Evolutionary conservation across 2,329 filamentous ascomycete genomes (phyloP).

Genomic region (Calonectria crousiana): DNA sequence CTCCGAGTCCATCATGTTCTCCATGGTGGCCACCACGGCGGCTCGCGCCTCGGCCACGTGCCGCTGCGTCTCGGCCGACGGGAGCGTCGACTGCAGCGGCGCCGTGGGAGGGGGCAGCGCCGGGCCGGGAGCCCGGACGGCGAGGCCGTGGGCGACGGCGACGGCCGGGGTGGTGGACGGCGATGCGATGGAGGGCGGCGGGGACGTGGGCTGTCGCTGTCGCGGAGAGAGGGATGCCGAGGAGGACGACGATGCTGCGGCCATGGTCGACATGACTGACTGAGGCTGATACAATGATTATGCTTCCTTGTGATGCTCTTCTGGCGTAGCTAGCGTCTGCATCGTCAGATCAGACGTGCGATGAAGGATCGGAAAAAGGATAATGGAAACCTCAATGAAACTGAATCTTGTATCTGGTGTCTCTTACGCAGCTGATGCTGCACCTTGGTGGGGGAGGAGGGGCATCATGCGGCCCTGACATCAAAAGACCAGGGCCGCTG

Average conservation of each 20-base stretch:
- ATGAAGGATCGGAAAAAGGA: background rate
- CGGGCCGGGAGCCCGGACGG: conserved; percentile 24
- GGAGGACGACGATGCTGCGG: conserved; percentile 33
- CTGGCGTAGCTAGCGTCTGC: background rate
- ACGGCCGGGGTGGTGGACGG: conserved; percentile 32
- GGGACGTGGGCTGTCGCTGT: conserved; percentile 40
- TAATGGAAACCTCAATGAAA: background rate
- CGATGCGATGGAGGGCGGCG: conserved; percentile 40
- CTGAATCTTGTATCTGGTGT: conserved; percentile 13
- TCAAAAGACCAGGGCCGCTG: background rate
- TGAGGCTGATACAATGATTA: conserved; percentile 7
- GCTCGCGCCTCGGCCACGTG: conserved; percentile 68
- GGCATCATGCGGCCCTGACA: conserved; percentile 33
- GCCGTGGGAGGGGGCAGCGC: conserved; percentile 28
- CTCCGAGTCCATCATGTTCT: conserved; percentile 77
- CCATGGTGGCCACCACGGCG: conserved; percentile 72
- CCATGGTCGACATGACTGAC: conserved; percentile 21
- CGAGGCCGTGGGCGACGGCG: conserved; percentile 32
- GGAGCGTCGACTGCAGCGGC: conserved; percentile 52
- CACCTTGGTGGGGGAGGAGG: conserved; percentile 34
- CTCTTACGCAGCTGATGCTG: conserved; percentile 25
- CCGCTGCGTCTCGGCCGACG: conserved; percentile 57
- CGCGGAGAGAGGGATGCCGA: conserved; percentile 35
- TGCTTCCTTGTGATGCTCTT: background rate
- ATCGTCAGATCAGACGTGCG: background rate